Evolutionary conservation across 495 filamentous ascomycete genomes (phyloP).

Genomic region (Daldinia loculata): DNA sequence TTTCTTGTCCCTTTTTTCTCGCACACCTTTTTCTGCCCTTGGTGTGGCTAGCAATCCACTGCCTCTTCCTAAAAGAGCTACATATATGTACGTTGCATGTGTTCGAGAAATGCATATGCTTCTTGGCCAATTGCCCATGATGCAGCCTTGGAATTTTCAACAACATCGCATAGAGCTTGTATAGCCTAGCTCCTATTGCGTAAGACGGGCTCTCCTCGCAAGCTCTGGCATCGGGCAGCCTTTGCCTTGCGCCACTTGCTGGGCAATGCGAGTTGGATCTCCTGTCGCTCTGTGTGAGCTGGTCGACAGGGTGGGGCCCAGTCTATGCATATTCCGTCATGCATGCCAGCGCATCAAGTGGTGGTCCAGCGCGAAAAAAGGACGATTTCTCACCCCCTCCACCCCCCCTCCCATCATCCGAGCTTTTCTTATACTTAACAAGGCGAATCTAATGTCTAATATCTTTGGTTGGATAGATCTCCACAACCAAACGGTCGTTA

Average conservation of each 20-base stretch:
- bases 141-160: constrained; percentile 44
- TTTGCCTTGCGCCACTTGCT: constrained; percentile 49
- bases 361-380: constrained; percentile 57
- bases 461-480: constrained; percentile 57
- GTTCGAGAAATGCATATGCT: constrained; percentile 42
- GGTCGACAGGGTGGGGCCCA: constrained; percentile 57
- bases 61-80: constrained; percentile 43
- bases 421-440: constrained; percentile 51
- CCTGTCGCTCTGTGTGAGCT: constrained; percentile 46
- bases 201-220: constrained; percentile 21
- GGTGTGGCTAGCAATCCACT: constrained; percentile 41
- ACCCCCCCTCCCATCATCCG: constrained; percentile 51
- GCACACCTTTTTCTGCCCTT: constrained; percentile 40
- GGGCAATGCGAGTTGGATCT: constrained; percentile 46
- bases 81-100: constrained; percentile 43
- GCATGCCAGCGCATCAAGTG: constrained; percentile 67
- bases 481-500: constrained; percentile 44
- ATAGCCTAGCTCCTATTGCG: constrained; percentile 28
- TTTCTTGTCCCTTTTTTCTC: constrained; percentile 46
- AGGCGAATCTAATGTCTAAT: constrained; percentile 59
- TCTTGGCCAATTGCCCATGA: constrained; percentile 43
- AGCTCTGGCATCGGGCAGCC: constrained; percentile 46
- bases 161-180: constrained; percentile 29
- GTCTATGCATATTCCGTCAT: constrained; percentile 65
- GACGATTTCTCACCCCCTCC: constrained; percentile 50